phyloP scores from a whole-genome alignment of 495 filamentous ascomycete genomes.

The Wilcoxina mikolae region DNA sequence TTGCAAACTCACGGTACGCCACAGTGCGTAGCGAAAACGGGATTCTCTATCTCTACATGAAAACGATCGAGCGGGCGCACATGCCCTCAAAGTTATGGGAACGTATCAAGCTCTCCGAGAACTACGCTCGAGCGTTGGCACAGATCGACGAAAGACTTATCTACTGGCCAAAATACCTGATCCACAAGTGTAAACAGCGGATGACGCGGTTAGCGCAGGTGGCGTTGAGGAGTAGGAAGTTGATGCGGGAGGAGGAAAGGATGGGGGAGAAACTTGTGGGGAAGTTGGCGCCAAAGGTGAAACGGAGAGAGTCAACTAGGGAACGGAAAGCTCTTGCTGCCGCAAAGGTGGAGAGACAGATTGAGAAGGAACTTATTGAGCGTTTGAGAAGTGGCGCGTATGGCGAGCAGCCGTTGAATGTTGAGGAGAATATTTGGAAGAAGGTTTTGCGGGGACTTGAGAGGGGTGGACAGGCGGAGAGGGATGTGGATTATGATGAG shows the following conservation, averaged over 20 bases:
- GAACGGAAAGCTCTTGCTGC: constrained; percentile 89
- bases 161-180: constrained; percentile 91
- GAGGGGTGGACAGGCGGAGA: constrained; percentile 61
- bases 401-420: constrained; percentile 86
- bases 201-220: constrained; percentile 90
- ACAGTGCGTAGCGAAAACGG: constrained; percentile 75
- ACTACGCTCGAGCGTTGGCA: constrained; percentile 75
- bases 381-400: constrained; percentile 82
- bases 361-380: constrained; percentile 92
- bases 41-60: constrained; percentile 90
- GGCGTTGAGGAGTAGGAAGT: constrained; percentile 62
- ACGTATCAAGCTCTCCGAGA: constrained; percentile 71
- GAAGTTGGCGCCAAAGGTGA: constrained; percentile 82
- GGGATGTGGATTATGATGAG: constrained; percentile 78
- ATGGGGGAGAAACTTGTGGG: constrained; percentile 84
- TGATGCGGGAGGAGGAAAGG: constrained; percentile 76
- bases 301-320: constrained; percentile 70
- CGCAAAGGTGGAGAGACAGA: constrained; percentile 87
- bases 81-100: constrained; percentile 91
- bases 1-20: constrained; percentile 91
- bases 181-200: constrained; percentile 96
- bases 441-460: constrained; percentile 86
- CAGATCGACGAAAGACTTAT: constrained; percentile 79
- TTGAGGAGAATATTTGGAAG: constrained; percentile 91
- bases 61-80: constrained; percentile 82